A percentile compares a stretch with the other conserved stretches of the same genome.
phyloP scores from a whole-genome alignment of 73 alveolate genomes.

The Uronychia setigera region DNA sequence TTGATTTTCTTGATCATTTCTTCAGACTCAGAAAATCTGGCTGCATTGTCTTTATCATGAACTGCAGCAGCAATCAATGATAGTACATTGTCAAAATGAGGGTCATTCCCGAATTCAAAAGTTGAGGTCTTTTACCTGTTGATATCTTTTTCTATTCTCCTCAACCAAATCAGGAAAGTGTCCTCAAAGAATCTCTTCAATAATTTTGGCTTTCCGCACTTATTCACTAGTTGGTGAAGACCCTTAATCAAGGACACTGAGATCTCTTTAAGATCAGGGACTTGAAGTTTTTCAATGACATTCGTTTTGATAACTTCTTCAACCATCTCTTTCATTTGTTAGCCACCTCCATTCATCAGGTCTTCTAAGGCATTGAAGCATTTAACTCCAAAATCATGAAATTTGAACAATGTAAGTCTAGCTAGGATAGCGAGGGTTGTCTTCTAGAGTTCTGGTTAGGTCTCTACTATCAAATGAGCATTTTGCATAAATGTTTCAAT shows the following conservation, averaged over 20 bases:
- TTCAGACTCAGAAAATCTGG: not conserved
- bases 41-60: slow-evolving; percentile 27
- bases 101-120: slow-evolving; percentile 26
- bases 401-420: slow-evolving; percentile 41
- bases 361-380: slow-evolving; percentile 56
- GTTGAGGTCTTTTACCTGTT: slow-evolving; percentile 19
- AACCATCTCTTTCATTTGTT: slow-evolving; percentile 43
- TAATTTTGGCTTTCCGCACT: slow-evolving; percentile 6
- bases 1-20: slow-evolving; percentile 15
- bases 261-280: slow-evolving; percentile 31
- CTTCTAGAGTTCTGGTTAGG: slow-evolving; percentile 26
- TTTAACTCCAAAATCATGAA: slow-evolving; percentile 54
- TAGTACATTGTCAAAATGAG: slow-evolving; percentile 37
- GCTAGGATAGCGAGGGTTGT: slow-evolving; percentile 44
- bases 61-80: slow-evolving; percentile 47
- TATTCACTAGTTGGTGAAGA: slow-evolving; percentile 11
- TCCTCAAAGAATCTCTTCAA: slow-evolving; percentile 34
- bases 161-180: slow-evolving; percentile 46
- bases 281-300: slow-evolving; percentile 33
- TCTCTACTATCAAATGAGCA: slow-evolving; percentile 36
- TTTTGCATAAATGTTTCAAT: slow-evolving; percentile 53
- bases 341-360: slow-evolving; percentile 47
- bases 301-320: slow-evolving; percentile 27
- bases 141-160: slow-evolving; percentile 29
- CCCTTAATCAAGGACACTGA: slow-evolving; percentile 35